Evolutionary conservation across 2,329 filamentous ascomycete genomes (phyloP), one percentile per base, ranked within the genome.

Genomic region (Leptographium flavum): DNA sequence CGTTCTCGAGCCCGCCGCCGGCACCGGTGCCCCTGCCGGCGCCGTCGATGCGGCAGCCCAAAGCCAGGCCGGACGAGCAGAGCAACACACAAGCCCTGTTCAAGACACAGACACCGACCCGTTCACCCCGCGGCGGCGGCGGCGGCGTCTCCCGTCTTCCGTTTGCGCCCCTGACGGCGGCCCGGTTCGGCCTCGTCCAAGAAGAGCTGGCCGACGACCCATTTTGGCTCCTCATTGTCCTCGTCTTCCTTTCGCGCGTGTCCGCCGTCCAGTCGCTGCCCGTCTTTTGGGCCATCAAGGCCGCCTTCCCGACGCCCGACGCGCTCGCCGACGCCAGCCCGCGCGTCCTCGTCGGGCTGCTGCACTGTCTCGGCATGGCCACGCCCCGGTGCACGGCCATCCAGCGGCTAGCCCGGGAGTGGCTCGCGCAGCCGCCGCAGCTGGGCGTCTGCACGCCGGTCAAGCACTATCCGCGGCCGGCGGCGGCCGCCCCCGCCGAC

Each of bases 171-270:
- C 73, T 87, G 30, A 69, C 71, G 8, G 67, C 74, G 0, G 57
- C 68, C 0, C 60, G 56, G 6, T 94, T 94, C 57, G 87, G 87
- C 0, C 71, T 95, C 2, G 77, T 94, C 32, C 88, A 95, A 58
- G 88, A 94, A 58, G 73, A 80, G 51, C 73, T 94, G 15, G 77
- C 79, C 2, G 61, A 74, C 42, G 73, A 87, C 46, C 83, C 87
- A 0, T 94, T 93, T 60, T 80, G 79, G 51, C 73, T 95, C 2
- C 72, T 94, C 2, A 69, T 94, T 27, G 87, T 83, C 13, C 80
- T 87, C 5, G 87, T 85, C 0, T 88, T 94, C 54, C 76, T 94
- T 27, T 90, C 90, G 59, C 79, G 83, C 48, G 94, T 87, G 0
- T 70, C 76, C 3, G 88, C 85, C 11, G 73, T 69, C 39, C 70